Evolutionary conservation across 345 rosid species (phyloP).

Genomic region (Erucastrum elatum): DNA sequence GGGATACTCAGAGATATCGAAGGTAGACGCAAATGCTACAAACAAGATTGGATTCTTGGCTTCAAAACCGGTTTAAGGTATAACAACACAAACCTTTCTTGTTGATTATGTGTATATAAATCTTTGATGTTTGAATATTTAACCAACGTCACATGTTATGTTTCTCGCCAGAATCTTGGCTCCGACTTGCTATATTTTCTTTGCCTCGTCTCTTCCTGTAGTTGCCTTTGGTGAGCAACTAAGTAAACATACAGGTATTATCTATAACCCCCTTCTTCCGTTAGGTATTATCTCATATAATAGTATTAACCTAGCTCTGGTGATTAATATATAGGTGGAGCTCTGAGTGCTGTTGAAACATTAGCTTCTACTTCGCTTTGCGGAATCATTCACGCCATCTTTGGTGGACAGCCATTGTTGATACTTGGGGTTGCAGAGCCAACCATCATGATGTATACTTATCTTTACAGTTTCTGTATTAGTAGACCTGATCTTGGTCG

Average conservation of each 20-base stretch:
- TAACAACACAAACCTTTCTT: not conserved
- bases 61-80: constrained; percentile 55
- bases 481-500: constrained; percentile 57
- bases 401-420: constrained; percentile 86
- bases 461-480: constrained; percentile 67
- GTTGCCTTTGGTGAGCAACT: constrained; percentile 90
- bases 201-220: constrained; percentile 88
- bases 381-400: constrained; percentile 72
- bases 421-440: constrained; percentile 92
- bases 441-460: constrained; percentile 83
- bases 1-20: constrained; percentile 63
- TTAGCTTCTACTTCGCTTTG: constrained; percentile 80
- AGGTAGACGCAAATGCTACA: constrained; percentile 64
- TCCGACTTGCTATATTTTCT: constrained; percentile 72
- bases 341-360: constrained; percentile 74
- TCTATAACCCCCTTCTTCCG: not conserved
- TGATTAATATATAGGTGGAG: constrained; percentile 41
- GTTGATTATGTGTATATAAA: not conserved
- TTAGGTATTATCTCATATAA: constrained; percentile 1
- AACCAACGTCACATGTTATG: not conserved
- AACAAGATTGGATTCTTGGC: constrained; percentile 64
- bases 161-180: constrained; percentile 57
- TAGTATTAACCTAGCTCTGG: not conserved
- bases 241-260: constrained; percentile 70
- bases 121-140: not conserved